Percentiles rank a stretch among this genome's conserved stretches.
Evolutionary conservation across 2,329 filamentous ascomycete species (phyloP).

Genomic region (Paramyrothecium sp.): DNA sequence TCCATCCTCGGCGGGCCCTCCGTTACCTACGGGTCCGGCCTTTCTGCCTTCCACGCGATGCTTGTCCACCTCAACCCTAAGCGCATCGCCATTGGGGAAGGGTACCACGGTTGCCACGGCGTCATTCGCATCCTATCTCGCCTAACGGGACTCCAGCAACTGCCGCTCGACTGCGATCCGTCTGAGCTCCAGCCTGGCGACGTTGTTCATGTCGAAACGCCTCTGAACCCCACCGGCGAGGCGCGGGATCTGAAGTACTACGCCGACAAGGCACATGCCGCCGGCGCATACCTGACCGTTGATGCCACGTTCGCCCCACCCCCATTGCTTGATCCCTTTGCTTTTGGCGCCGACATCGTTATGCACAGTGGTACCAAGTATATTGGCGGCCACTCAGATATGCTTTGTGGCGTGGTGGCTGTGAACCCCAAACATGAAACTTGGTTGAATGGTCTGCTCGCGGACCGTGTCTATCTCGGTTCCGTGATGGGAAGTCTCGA

Average conservation of each 20-base stretch:
- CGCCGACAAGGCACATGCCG: constrained; percentile 67
- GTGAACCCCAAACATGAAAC: constrained; percentile 52
- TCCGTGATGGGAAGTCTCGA: constrained; percentile 86
- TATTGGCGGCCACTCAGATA: constrained; percentile 89
- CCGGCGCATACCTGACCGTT: constrained; percentile 76
- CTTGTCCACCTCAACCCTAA: constrained; percentile 82
- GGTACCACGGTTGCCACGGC: constrained; percentile 93
- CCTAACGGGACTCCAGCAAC: constrained; percentile 70
- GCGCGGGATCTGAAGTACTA: constrained; percentile 72
- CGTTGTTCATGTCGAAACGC: constrained; percentile 88
- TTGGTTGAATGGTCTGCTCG: constrained; percentile 60
- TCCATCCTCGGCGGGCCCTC: constrained; percentile 68
- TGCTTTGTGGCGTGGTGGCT: constrained; percentile 83
- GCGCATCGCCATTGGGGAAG: constrained; percentile 76
- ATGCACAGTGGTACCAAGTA: constrained; percentile 98
- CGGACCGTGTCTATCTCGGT: constrained; percentile 76
- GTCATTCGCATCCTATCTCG: constrained; percentile 73
- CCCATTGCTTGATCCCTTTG: constrained; percentile 82
- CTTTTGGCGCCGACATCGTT: constrained; percentile 76
- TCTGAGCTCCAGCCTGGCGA: constrained; percentile 73
- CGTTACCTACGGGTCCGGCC: constrained; percentile 79
- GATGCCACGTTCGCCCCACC: constrained; percentile 94
- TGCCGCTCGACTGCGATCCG: constrained; percentile 68
- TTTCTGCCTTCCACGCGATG: constrained; percentile 85
- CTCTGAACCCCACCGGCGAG: constrained; percentile 85